Conservation (phyloP, 2,329 filamentous ascomycete genomes). For the Talaromyces sp. region DNA sequence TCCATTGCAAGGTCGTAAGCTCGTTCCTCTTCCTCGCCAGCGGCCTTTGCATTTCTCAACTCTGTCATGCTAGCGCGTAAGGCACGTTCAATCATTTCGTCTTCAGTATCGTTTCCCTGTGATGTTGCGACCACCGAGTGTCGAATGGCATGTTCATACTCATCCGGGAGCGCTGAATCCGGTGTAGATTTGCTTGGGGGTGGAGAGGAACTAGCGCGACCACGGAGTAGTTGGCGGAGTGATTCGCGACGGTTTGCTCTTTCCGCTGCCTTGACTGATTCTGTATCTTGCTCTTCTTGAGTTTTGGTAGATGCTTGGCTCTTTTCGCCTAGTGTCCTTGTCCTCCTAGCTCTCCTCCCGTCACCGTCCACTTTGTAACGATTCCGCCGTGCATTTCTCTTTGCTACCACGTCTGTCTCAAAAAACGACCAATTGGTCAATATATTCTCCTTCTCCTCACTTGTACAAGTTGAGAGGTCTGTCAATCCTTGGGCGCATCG, state of each 20-base stretch:
- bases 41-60: conserved; percentile 42
- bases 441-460: conserved; percentile 63
- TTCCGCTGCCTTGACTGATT: conserved; percentile 14
- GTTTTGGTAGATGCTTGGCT: not conserved
- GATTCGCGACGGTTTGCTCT: conserved; percentile 1
- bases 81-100: conserved; percentile 68
- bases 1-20: conserved; percentile 51
- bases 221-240: conserved; percentile 1
- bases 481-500: conserved; percentile 68
- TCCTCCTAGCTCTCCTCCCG: not conserved
- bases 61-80: conserved; percentile 70
- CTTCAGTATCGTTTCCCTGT: conserved; percentile 66
- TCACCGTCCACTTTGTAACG: conserved; percentile 33
- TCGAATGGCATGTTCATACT: conserved; percentile 71
- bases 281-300: not conserved
- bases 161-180: conserved; percentile 38
- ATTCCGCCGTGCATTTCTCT: conserved; percentile 43
- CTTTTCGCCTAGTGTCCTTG: not conserved
- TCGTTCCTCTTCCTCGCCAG: conserved; percentile 46
- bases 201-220: conserved; percentile 14
- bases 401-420: conserved; percentile 58
- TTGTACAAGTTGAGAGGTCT: conserved; percentile 51
- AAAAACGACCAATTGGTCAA: conserved; percentile 63
- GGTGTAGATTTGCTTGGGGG: not conserved
- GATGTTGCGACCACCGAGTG: conserved; percentile 69